phyloP scores from a whole-genome alignment of 306 rosid species.

The Citrullus amarus region DNA sequence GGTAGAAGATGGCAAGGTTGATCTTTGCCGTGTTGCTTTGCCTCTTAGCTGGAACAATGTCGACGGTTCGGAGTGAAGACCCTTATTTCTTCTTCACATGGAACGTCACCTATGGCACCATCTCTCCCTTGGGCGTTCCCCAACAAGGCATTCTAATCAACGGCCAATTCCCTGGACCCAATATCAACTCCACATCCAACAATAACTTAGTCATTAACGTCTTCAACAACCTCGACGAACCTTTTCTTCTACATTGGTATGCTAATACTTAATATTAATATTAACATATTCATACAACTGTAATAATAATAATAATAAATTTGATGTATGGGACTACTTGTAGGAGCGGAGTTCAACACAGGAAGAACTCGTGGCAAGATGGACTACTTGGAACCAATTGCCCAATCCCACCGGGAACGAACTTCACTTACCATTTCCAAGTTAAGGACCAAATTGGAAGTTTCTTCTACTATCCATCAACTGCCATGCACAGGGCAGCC shows the following conservation, averaged over 20 bases:
- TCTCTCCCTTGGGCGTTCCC: conserved; percentile 67
- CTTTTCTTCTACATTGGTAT: conserved; percentile 49
- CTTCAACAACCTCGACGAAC: conserved; percentile 72
- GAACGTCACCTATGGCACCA: conserved; percentile 62
- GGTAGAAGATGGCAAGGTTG: neutral
- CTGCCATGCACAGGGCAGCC: neutral
- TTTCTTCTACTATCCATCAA: neutral
- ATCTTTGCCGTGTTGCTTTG: conserved; percentile 17
- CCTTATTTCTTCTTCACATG: conserved; percentile 59
- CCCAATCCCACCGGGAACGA: neutral
- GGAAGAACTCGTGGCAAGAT: too few species aligned
- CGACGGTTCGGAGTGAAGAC: conserved; percentile 32
- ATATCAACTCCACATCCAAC: conserved; percentile 65
- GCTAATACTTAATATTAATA: too few species aligned
- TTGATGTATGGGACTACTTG: too few species aligned
- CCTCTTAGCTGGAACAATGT: conserved; percentile 18
- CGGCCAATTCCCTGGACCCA: conserved; percentile 67
- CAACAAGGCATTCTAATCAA: conserved; percentile 82
- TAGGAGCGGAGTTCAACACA: too few species aligned
- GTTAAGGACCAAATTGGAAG: neutral
- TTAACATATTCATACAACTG: too few species aligned
- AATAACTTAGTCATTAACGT: conserved; percentile 50
- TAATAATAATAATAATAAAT: too few species aligned
- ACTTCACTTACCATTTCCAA: neutral
- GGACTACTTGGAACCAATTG: too few species aligned